These are phyloP conservation scores for Talaromyces sp. DNA, from an alignment of 2,329 filamentous ascomycete genomes.

Conservation along the genomic window DNA sequence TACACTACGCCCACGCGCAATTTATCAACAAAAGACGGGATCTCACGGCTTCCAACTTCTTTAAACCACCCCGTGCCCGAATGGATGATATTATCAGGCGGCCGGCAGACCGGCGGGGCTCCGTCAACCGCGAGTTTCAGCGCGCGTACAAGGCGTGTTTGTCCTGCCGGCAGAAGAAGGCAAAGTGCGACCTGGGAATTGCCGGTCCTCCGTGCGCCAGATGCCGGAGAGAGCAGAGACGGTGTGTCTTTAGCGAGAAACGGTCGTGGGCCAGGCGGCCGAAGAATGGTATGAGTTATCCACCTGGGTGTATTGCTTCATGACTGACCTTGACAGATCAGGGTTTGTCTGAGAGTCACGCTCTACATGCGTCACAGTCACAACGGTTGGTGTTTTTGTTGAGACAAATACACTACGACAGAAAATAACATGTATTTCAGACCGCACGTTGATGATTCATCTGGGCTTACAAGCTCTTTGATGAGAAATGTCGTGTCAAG, in stretches of 20 bases:
- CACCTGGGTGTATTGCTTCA: neutral
- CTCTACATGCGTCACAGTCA: neutral
- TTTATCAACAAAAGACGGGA: neutral
- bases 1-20: neutral
- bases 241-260: slow-evolving; percentile 44
- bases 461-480: slow-evolving; percentile 29
- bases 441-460: slow-evolving; percentile 5
- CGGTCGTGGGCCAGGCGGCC: slow-evolving; percentile 35
- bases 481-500: slow-evolving; percentile 44
- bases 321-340: neutral
- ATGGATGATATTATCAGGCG: slow-evolving; percentile 9
- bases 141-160: slow-evolving; percentile 52
- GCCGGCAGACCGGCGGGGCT: slow-evolving; percentile 7
- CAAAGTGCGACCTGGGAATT: slow-evolving; percentile 44
- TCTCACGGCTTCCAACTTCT: neutral
- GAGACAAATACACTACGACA: neutral
- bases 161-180: slow-evolving; percentile 47
- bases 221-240: slow-evolving; percentile 46
- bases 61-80: neutral
- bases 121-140: slow-evolving; percentile 23
- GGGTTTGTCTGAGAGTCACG: neutral
- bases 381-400: neutral
- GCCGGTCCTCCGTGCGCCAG: slow-evolving; percentile 40
- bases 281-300: slow-evolving; percentile 19
- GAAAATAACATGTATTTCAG: neutral